Percentiles rank a stretch among this genome's conserved stretches.
These are phyloP conservation scores for Debaryomyces sp. DNA, from an alignment of 1,139 yeast genomes.

Conservation along the genomic window DNA sequence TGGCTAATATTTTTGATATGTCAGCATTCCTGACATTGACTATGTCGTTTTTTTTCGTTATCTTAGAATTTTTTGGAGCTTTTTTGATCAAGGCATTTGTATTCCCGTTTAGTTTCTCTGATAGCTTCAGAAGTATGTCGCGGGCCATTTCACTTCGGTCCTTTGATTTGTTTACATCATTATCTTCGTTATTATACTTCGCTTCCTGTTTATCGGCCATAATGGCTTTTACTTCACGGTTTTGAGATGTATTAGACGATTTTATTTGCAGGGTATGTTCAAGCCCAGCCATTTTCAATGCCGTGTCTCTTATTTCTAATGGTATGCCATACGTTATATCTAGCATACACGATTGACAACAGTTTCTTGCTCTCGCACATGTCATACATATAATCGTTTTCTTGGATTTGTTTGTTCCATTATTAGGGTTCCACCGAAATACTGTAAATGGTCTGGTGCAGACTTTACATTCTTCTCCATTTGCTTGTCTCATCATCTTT, in stretches of 20 bases:
- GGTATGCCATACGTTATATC: constrained; percentile 84
- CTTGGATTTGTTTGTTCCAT: constrained; percentile 39
- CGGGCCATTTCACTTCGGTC: constrained; percentile 30
- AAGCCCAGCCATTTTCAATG: constrained; percentile 72
- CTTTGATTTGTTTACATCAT: constrained; percentile 15
- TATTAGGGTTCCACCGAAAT: constrained; percentile 65
- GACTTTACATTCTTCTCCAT: constrained; percentile 75
- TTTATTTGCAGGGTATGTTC: constrained; percentile 25
- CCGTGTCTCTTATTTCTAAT: constrained; percentile 75
- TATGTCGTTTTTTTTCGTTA: constrained; percentile 10
- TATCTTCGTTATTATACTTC: constrained; percentile 18
- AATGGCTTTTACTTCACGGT: constrained; percentile 48
- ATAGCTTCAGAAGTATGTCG: constrained; percentile 41
- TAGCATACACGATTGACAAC: constrained; percentile 86
- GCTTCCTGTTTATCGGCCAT: constrained; percentile 40
- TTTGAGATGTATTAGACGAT: constrained; percentile 15
- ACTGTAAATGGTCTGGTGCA: constrained; percentile 87
- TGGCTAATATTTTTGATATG: constrained; percentile 50
- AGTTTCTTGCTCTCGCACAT: constrained; percentile 76
- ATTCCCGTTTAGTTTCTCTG: constrained; percentile 34
- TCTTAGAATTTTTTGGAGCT: constrained; percentile 9
- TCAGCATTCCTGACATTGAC: constrained; percentile 39
- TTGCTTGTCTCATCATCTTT: constrained; percentile 70
- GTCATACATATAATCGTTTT: constrained; percentile 70
- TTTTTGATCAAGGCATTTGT: constrained; percentile 10